Conservation (phyloP, 495 filamentous ascomycete genomes). For the Achaetomiella virescens region DNA sequence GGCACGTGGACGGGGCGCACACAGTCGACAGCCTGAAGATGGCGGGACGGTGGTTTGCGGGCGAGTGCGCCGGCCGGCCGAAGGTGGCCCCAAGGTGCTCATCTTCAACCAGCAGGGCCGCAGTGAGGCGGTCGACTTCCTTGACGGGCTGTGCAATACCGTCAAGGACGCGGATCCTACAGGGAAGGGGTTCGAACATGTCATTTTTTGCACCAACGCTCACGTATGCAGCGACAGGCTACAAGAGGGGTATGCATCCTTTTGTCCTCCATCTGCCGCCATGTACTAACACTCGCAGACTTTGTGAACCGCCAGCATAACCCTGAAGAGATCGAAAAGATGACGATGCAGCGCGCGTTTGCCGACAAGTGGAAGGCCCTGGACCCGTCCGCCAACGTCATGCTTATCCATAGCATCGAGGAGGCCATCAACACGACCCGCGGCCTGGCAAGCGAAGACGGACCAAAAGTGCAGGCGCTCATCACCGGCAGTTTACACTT, state of each 20-base stretch:
- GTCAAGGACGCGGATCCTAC: slow-evolving; percentile 38
- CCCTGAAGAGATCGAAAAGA: slow-evolving; percentile 54
- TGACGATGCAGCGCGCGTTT: slow-evolving; percentile 70
- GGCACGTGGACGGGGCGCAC: slow-evolving; percentile 91
- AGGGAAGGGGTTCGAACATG: slow-evolving; percentile 63
- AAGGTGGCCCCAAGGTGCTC: slow-evolving; percentile 51
- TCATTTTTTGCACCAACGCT: slow-evolving; percentile 86
- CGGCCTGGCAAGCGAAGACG: slow-evolving; percentile 34
- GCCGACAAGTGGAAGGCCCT: slow-evolving; percentile 65
- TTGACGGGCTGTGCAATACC: slow-evolving; percentile 56
- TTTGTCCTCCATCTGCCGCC: slow-evolving; percentile 16
- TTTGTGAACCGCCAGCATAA: slow-evolving; percentile 72
- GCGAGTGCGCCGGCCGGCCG: slow-evolving; percentile 27
- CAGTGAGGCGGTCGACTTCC: slow-evolving; percentile 64
- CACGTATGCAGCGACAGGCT: slow-evolving; percentile 66
- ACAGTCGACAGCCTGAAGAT: slow-evolving; percentile 80
- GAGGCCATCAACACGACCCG: slow-evolving; percentile 70
- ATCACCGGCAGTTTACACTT: slow-evolving; percentile 60
- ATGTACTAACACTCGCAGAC: slow-evolving; percentile 52
- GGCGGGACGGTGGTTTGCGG: slow-evolving; percentile 72
- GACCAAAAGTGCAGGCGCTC: slow-evolving; percentile 39
- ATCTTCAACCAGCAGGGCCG: slow-evolving; percentile 96
- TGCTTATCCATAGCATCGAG: slow-evolving; percentile 73
- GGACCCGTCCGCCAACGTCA: slow-evolving; percentile 53
- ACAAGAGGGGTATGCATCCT: slow-evolving; percentile 43